Conservation (phyloP, 2,329 filamentous ascomycete species). For the Aspergillus nomiae region DNA sequence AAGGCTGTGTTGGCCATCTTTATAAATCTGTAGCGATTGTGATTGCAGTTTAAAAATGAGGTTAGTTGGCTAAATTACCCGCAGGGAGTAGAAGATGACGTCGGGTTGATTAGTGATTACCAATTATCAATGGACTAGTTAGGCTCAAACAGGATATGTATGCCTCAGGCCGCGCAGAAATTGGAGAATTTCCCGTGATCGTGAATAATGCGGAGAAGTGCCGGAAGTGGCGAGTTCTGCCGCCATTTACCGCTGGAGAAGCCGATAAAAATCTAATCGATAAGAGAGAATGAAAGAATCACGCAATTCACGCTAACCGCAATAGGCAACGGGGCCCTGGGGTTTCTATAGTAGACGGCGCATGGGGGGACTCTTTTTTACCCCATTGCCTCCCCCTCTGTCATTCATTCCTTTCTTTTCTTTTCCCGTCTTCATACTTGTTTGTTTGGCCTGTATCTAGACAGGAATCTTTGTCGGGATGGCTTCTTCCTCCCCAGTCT, state of each 20-base stretch:
- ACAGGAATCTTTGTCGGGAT: slow-evolving; percentile 30
- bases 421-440: slow-evolving; percentile 27
- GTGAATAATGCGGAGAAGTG: slow-evolving; percentile 22
- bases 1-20: slow-evolving; percentile 50
- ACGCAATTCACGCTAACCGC: slow-evolving; percentile 37
- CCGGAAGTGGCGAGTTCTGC: slow-evolving; percentile 26
- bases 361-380: slow-evolving; percentile 14
- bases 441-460: slow-evolving; percentile 24
- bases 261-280: slow-evolving; percentile 12
- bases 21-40: background rate
- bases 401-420: slow-evolving; percentile 21
- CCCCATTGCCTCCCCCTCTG: slow-evolving; percentile 15
- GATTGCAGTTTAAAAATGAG: background rate
- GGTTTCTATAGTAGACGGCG: slow-evolving; percentile 30
- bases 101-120: background rate
- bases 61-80: background rate
- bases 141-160: background rate
- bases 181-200: background rate
- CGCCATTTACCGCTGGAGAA: slow-evolving; percentile 12
- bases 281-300: slow-evolving; percentile 39
- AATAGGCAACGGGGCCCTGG: slow-evolving; percentile 31
- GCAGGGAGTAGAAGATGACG: slow-evolving; percentile 3
- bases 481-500: slow-evolving; percentile 41
- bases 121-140: slow-evolving; percentile 1
- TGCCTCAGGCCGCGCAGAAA: slow-evolving; percentile 7